Conservation (phyloP, 2,329 filamentous ascomycete genomes). For the Coniosporium tulheliwenetii region DNA sequence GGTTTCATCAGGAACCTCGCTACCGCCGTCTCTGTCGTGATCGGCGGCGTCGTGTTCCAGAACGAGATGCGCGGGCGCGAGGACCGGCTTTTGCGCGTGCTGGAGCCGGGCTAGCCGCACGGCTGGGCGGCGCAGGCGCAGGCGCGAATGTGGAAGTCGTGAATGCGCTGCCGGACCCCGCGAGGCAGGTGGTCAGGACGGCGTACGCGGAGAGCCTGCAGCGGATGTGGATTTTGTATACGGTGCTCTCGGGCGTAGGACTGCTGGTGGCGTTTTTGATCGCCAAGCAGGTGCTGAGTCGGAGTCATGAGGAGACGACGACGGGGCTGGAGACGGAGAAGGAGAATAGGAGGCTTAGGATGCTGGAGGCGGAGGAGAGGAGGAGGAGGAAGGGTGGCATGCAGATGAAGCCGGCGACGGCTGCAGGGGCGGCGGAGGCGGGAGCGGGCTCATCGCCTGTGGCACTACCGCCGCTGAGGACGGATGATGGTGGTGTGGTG, state of each 20-base stretch:
- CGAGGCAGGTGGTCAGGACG: slow-evolving; percentile 24
- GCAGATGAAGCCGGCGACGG: no score
- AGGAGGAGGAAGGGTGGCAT: background rate
- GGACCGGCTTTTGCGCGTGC: slow-evolving; percentile 28
- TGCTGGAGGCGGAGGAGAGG: slow-evolving; percentile 9
- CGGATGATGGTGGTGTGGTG: no score
- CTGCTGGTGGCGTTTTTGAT: slow-evolving; percentile 24
- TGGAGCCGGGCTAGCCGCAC: slow-evolving; percentile 34
- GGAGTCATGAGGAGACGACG: slow-evolving; percentile 31
- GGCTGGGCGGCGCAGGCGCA: slow-evolving; percentile 43
- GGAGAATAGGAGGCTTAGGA: slow-evolving; percentile 18
- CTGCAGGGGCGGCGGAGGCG: background rate
- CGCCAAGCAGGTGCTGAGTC: slow-evolving; percentile 23
- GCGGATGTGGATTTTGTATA: slow-evolving; percentile 35
- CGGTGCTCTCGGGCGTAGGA: slow-evolving; percentile 22
- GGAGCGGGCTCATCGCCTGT: background rate
- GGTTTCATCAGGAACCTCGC: slow-evolving; percentile 54
- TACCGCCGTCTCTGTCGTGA: slow-evolving; percentile 51
- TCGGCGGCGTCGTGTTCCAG: slow-evolving; percentile 67
- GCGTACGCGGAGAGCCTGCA: slow-evolving; percentile 28
- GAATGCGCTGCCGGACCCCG: slow-evolving; percentile 29
- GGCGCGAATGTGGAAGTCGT: slow-evolving; percentile 45
- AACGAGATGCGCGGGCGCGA: slow-evolving; percentile 51
- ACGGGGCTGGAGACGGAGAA: slow-evolving; percentile 29
- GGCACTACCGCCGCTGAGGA: no score